A percentile compares a stretch with the other conserved stretches of the same genome.
phyloP scores from a whole-genome alignment of 257 asterid genomes.

The Striga asiatica region DNA sequence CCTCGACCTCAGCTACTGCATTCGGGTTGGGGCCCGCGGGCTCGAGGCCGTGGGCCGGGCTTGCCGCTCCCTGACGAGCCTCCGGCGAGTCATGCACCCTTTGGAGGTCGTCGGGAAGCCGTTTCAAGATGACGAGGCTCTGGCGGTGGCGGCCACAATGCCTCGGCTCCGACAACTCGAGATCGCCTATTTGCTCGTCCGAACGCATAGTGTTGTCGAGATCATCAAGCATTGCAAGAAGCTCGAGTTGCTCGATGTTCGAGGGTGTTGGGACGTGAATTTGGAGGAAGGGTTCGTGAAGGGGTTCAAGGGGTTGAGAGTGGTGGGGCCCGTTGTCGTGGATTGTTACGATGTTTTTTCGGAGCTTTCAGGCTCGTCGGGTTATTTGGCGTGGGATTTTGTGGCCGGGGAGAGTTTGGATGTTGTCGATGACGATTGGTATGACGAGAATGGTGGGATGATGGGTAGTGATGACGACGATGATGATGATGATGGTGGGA shows the following conservation, averaged over 20 bases:
- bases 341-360: conserved; percentile 60
- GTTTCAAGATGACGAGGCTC: conserved; percentile 74
- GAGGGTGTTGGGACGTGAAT: conserved; percentile 80
- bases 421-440: conserved; percentile 15
- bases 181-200: conserved; percentile 62
- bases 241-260: conserved; percentile 60
- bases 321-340: conserved; percentile 52
- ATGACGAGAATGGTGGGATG: conserved; percentile 12
- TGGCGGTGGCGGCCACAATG: conserved; percentile 65
- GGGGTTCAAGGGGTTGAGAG: conserved; percentile 32
- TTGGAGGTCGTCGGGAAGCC: conserved; percentile 49
- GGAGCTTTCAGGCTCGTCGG: conserved; percentile 52
- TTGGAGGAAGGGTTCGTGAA: conserved; percentile 48
- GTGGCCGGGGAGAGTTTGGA: conserved; percentile 43
- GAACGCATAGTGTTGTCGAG: conserved; percentile 41
- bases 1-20: conserved; percentile 79
- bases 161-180: conserved; percentile 71
- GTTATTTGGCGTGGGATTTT: conserved; percentile 63
- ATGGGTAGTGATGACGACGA: conserved; percentile 47
- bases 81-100: conserved; percentile 77
- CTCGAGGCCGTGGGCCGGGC: conserved; percentile 55
- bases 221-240: conserved; percentile 42
- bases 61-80: conserved; percentile 45
- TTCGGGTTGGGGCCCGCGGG: conserved; percentile 52
- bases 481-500: no score